Percentiles rank a stretch among this genome's conserved stretches.
phyloP scores from a whole-genome alignment of 345 rosid species.

The Cardamine resedifolia region DNA sequence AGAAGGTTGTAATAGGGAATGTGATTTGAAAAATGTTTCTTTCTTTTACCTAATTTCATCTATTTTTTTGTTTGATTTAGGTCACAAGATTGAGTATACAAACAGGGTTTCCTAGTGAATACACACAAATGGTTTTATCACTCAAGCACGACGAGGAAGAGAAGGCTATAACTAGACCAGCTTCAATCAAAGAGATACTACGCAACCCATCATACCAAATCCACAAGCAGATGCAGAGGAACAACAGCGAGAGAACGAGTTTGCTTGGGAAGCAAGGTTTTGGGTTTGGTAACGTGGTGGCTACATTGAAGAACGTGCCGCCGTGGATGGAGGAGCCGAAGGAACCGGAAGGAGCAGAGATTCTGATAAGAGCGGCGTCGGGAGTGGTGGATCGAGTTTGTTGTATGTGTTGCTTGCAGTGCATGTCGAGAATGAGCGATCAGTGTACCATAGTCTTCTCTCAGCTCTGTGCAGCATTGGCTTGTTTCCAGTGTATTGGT shows the following conservation, averaged over 20 bases:
- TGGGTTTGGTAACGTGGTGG: constrained; percentile 71
- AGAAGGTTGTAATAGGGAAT: constrained; percentile 52
- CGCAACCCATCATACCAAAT: constrained; percentile 33
- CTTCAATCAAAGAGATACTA: constrained; percentile 36
- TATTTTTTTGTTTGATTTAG: constrained; percentile 36
- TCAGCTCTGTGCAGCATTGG: constrained; percentile 69
- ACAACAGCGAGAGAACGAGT: constrained; percentile 34
- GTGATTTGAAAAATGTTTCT: background rate
- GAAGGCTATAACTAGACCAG: constrained; percentile 43
- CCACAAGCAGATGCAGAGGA: constrained; percentile 39
- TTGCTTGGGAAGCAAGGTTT: constrained; percentile 50
- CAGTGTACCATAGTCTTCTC: constrained; percentile 57
- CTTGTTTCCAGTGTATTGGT: constrained; percentile 68
- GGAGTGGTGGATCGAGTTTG: constrained; percentile 54
- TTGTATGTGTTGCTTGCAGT: constrained; percentile 78
- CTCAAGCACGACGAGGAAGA: constrained; percentile 37
- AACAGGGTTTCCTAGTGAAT: constrained; percentile 64
- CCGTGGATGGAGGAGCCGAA: constrained; percentile 64
- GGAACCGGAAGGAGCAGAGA: constrained; percentile 52
- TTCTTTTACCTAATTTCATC: background rate
- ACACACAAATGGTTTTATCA: constrained; percentile 53
- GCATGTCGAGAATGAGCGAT: constrained; percentile 57
- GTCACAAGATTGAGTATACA: constrained; percentile 65
- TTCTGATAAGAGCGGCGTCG: constrained; percentile 62
- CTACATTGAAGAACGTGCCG: constrained; percentile 55